Conservation (phyloP, 805 yeast genomes). For the Zygoascus biomembranicola region DNA sequence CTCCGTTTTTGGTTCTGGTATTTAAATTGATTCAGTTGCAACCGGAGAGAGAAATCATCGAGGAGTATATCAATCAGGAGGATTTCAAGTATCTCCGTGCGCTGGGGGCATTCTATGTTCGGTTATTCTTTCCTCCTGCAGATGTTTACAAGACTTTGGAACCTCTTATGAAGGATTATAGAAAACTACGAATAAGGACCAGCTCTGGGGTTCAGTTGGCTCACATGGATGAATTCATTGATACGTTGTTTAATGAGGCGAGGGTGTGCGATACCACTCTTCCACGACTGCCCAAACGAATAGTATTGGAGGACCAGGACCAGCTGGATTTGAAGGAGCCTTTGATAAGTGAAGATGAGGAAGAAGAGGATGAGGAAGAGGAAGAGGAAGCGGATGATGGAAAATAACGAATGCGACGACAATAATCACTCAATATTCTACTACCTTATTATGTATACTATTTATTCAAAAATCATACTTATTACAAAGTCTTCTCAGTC, state of each 20-base stretch:
- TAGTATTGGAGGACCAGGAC: slow-evolving; percentile 30
- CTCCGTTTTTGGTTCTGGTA: slow-evolving; percentile 67
- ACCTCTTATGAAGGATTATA: slow-evolving; percentile 51
- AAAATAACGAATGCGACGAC: not conserved
- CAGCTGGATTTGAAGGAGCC: slow-evolving; percentile 27
- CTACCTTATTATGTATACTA: not conserved
- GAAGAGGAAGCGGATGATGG: not conserved
- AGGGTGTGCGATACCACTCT: slow-evolving; percentile 67
- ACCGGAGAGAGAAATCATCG: slow-evolving; percentile 53
- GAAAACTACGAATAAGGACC: slow-evolving; percentile 53
- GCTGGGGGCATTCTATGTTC: slow-evolving; percentile 53
- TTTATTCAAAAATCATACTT: slow-evolving; percentile 17
- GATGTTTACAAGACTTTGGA: slow-evolving; percentile 46
- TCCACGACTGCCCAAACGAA: slow-evolving; percentile 46
- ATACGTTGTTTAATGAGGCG: slow-evolving; percentile 45
- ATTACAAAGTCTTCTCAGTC: slow-evolving; percentile 66
- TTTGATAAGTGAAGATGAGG: slow-evolving; percentile 32
- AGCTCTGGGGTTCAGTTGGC: slow-evolving; percentile 33
- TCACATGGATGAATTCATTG: slow-evolving; percentile 70
- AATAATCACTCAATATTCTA: not conserved
- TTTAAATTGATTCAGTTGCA: slow-evolving; percentile 69
- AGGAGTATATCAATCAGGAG: slow-evolving; percentile 47
- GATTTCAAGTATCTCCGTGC: slow-evolving; percentile 75
- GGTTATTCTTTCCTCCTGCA: slow-evolving; percentile 36
- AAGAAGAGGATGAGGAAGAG: slow-evolving; percentile 24